Evolutionary conservation across 768 basidiomycete genomes (phyloP), one percentile per base, ranked within the genome.

Genomic region (Glaciozyma antarctica): DNA sequence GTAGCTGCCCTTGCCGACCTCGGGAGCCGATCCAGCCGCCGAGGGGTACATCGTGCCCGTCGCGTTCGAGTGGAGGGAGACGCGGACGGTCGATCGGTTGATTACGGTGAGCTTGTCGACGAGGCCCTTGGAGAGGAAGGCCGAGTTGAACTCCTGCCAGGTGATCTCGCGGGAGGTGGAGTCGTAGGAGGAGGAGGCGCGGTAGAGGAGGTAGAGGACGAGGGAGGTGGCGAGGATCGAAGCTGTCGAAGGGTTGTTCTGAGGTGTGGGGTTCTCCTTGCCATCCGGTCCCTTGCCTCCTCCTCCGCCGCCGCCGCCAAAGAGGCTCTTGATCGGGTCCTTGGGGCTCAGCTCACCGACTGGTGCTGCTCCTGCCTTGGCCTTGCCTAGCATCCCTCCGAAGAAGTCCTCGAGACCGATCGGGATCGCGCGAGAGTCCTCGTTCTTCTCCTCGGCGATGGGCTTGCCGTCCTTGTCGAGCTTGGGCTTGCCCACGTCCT

Each of bases 101-200:
- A 97, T 83, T 65, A 98, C 94, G 60, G 85, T 83, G 63, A 98
- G 85, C 74, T 86, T 91, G 71, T 97, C 92, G 45, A 99, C 94
- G 60, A 97, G 83, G 51, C 91, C 94, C 75, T 93, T 92, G 78
- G 94, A 88, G 54, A 99, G 86, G 81, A 99, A 90, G 15, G 91
- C 90, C 53, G 90, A 93, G 60, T 92, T 85, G 80, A 99, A 99
- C 78, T 98, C 95, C 78, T 97, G 93, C 94, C 95, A 99, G 69
- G 95, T 99, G 71, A 99, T 98, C 78, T 99, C 95, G 65, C 88
- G 84, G 2, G 48, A 57, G 34, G 66, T 58, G 10, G 70, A 62
- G 61, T 65, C 70, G 66, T 67, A 66, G 34, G 61, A 61, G 2
- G 60, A 62, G 47, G 70, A 64, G 58, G 69, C 38, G 60, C 64